Evolutionary conservation across 2,329 filamentous ascomycete species (phyloP).

Genomic region (Thermoascus crustaceus): DNA sequence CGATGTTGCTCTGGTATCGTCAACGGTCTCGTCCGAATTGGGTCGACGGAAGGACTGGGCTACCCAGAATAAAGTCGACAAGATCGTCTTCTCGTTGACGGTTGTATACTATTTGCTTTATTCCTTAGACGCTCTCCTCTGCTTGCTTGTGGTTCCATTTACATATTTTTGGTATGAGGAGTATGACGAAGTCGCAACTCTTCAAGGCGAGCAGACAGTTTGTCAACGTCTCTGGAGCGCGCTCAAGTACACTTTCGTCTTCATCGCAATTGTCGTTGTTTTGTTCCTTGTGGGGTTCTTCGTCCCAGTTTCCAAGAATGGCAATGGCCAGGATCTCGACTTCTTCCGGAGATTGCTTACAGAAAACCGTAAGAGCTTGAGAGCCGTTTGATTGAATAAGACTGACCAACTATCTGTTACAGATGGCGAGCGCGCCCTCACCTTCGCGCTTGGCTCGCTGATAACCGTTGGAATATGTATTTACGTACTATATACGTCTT

Average conservation of each 20-base stretch:
- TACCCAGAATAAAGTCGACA: slow-evolving; percentile 67
- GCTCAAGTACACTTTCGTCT: slow-evolving; percentile 81
- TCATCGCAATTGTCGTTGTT: slow-evolving; percentile 64
- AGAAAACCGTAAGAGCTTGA: slow-evolving; percentile 58
- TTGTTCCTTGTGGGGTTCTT: slow-evolving; percentile 93
- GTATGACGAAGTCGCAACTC: slow-evolving; percentile 82
- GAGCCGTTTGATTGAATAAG: not conserved
- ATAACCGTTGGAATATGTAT: slow-evolving; percentile 78
- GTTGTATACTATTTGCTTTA: slow-evolving; percentile 91
- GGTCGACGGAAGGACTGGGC: slow-evolving; percentile 94
- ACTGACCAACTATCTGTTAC: slow-evolving; percentile 8
- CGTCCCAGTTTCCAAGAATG: slow-evolving; percentile 67
- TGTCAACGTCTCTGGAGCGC: slow-evolving; percentile 70
- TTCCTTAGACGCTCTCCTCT: slow-evolving; percentile 82
- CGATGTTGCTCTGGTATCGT: slow-evolving; percentile 89
- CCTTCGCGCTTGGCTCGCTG: slow-evolving; percentile 81
- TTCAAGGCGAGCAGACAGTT: slow-evolving; percentile 66
- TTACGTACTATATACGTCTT: slow-evolving; percentile 81
- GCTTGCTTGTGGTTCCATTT: slow-evolving; percentile 83
- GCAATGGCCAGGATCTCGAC: slow-evolving; percentile 65
- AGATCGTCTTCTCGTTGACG: slow-evolving; percentile 71
- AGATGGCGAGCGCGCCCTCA: slow-evolving; percentile 84
- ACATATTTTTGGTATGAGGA: slow-evolving; percentile 98
- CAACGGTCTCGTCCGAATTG: slow-evolving; percentile 65
- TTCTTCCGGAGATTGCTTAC: slow-evolving; percentile 81